phyloP scores from a whole-genome alignment of 257 asterid species.

The Solanum pimpinellifolium region DNA sequence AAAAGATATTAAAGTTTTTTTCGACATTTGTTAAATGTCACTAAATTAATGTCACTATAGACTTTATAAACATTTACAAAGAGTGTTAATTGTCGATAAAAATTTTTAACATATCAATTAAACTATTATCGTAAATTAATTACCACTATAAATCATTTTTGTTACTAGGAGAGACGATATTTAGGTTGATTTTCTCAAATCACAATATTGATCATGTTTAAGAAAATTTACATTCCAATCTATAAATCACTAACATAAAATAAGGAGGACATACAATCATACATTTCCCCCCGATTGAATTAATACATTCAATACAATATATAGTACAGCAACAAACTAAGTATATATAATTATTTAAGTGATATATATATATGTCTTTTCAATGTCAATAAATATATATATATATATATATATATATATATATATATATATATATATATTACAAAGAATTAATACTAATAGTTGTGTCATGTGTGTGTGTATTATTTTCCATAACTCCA shows the following conservation, averaged over 20 bases:
- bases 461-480: background rate
- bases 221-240: background rate
- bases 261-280: background rate
- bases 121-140: too few relatives aligned
- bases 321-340: background rate
- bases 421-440: background rate
- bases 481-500: conserved; percentile 54
- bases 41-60: too few relatives aligned
- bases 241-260: background rate
- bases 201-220: background rate
- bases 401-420: background rate
- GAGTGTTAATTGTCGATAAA: too few relatives aligned
- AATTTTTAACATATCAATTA: too few relatives aligned
- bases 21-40: too few relatives aligned
- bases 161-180: background rate
- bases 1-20: too few relatives aligned
- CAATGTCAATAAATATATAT: background rate
- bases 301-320: background rate
- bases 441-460: background rate
- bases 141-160: background rate
- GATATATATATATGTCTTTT: background rate
- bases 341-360: background rate
- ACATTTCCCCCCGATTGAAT: background rate
- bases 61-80: too few relatives aligned
- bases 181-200: background rate